Evolutionary conservation across 225 moss, liverwort and hornwort genomes (phyloP).

Genomic region (Antitrichia curtipendula): DNA sequence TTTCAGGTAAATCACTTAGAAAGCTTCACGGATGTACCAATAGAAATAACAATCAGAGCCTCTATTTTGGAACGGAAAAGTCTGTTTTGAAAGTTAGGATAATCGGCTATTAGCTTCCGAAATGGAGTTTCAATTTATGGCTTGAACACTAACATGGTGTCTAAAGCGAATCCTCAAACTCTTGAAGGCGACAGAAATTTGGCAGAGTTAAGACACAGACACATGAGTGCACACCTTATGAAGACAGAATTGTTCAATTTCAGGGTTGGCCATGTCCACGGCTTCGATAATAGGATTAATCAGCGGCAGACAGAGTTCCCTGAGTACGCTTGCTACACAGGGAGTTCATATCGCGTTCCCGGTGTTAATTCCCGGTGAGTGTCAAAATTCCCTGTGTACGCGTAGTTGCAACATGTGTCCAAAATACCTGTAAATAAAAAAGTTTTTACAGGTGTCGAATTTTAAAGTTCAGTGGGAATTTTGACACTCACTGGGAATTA

Average conservation of each 20-base stretch:
- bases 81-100: background rate
- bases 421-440: no score
- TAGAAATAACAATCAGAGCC: background rate
- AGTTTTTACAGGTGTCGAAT: no score
- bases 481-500: no score
- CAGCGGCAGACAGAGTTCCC: conserved; percentile 71
- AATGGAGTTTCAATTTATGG: background rate
- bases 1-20: background rate
- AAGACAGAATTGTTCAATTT: conserved; percentile 47
- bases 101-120: background rate
- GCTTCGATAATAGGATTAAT: conserved; percentile 96
- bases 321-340: conserved; percentile 71
- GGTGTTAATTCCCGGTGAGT: no score
- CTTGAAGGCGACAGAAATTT: background rate
- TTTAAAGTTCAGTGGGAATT: no score
- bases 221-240: conserved; percentile 42
- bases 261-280: conserved; percentile 86
- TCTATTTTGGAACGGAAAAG: background rate
- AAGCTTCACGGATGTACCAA: background rate
- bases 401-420: no score
- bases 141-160: background rate
- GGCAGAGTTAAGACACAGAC: background rate
- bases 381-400: no score
- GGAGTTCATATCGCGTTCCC: no score
- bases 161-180: background rate